Base-by-base conservation (phyloP, 1,139 yeast genomes). In the Sugiyamaella paludigena region DNA sequence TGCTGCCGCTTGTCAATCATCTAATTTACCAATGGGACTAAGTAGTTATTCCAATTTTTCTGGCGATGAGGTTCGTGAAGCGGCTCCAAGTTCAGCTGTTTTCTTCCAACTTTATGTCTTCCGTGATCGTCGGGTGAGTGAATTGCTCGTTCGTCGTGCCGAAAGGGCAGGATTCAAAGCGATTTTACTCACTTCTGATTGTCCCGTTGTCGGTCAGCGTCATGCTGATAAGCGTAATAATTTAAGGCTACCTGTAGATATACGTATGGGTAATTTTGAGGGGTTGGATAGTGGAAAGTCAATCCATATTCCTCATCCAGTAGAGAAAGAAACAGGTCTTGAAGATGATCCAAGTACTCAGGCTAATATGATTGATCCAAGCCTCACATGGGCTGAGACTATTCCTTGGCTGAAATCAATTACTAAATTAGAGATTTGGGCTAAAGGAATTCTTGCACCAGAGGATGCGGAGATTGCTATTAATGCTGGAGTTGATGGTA, bases 191-290 rank as follows among this genome's bases (percentile, higher is more conserved):
- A 81, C 85, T 0, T 83, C 81, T 9, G 86, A 81, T 65, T 82
- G 84, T 4, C 84, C 86, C 4, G 79, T 77, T 56, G 70, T 80
- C 54, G 87, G 86, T 27, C 73, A 81, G 55, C 68, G 87, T 49
- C 83, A 79, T 59, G 77, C 79, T 56, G 87, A 81, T 38, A 46
- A 52, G 15, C 53, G 74, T 70, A 64, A 71, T 67, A 48, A 72
- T 68, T 71, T 77, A 67, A 67, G 79, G 67, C 53, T 66, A 28
- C 69, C 69, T 4, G 37, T 59, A 9, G 60, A 62, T 30, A 45
- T 62, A 26, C 54, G 52, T 40, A 52, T 62, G 10, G 68, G 67
- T 16, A 65, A 65, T 55, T 65, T 65, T 46, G 55, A 46, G 43
- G 52, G 46, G 10, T 31, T 45, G 41, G 56, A 53, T 19, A 60